Conservation (phyloP, 2,329 filamentous ascomycete genomes). For the Scedosporium dehoogii region DNA sequence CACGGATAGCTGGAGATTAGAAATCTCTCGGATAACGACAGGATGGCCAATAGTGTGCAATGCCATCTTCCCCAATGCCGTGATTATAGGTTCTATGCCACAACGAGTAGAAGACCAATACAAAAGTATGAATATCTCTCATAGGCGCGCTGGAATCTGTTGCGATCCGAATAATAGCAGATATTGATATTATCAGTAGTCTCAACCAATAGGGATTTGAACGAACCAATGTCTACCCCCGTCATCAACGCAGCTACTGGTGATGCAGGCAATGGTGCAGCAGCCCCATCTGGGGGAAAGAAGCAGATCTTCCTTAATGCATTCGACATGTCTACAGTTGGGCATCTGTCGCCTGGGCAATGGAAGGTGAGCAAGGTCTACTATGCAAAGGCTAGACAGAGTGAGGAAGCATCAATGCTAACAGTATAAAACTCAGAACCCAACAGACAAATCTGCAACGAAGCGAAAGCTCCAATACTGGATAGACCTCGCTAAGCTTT, state of each 20-base stretch:
- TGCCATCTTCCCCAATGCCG: too few species aligned
- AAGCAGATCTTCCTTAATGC: slow-evolving; percentile 47
- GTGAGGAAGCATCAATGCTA: neutral
- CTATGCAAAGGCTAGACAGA: neutral
- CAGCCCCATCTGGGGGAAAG: neutral
- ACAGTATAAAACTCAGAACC: slow-evolving; percentile 32
- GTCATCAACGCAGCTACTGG: neutral
- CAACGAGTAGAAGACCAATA: too few species aligned
- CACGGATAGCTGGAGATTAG: too few species aligned
- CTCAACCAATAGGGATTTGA: too few species aligned
- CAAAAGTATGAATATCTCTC: too few species aligned
- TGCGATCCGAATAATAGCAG: too few species aligned
- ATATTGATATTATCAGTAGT: too few species aligned
- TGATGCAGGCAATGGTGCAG: neutral
- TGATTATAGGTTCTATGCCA: too few species aligned
- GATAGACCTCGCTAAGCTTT: slow-evolving; percentile 51
- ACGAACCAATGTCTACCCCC: neutral
- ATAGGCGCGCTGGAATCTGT: too few species aligned
- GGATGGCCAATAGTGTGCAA: too few species aligned
- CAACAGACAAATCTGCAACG: slow-evolving; percentile 47
- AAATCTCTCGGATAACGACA: too few species aligned
- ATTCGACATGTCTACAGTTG: slow-evolving; percentile 56
- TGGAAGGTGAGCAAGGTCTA: slow-evolving; percentile 28
- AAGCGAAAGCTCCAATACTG: slow-evolving; percentile 53
- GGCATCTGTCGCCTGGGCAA: slow-evolving; percentile 55